phyloP scores from a whole-genome alignment of 345 rosid genomes.

The Sonneratia alba region DNA sequence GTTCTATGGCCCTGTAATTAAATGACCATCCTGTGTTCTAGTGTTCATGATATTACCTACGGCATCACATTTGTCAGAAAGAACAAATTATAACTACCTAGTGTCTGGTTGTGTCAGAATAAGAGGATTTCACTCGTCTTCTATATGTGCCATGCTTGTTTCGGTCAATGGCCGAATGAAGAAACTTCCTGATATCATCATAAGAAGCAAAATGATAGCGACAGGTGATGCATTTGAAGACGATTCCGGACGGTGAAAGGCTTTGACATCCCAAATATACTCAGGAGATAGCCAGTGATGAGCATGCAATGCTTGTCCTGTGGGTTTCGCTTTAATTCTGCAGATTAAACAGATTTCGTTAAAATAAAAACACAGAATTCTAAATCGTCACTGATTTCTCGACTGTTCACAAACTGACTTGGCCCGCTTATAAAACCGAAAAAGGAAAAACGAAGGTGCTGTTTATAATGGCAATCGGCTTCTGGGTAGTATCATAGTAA shows the following conservation, averaged over 20 bases:
- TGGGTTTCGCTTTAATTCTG: too few relatives aligned
- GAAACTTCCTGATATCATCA: too few relatives aligned
- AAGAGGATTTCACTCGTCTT: too few relatives aligned
- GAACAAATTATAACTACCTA: not conserved
- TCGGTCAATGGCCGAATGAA: not conserved
- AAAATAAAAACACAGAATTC: too few relatives aligned
- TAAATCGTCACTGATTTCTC: too few relatives aligned
- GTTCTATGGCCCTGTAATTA: not conserved
- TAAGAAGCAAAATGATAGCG: too few relatives aligned
- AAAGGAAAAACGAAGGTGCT: not conserved
- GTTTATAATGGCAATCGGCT: not conserved
- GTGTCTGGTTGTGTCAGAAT: not conserved
- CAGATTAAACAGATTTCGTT: too few relatives aligned
- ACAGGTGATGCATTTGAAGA: too few relatives aligned
- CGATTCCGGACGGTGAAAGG: too few relatives aligned
- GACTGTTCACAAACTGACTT: not conserved
- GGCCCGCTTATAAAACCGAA: not conserved
- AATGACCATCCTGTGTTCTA: not conserved
- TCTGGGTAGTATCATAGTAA: not conserved
- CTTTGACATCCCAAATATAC: too few relatives aligned
- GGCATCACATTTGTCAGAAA: not conserved
- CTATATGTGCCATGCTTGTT: not conserved
- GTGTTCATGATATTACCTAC: not conserved
- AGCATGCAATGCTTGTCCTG: too few relatives aligned
- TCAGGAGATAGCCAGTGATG: too few relatives aligned